Evolutionary conservation across 306 rosid genomes (phyloP).

Genomic region (Casuarina cunninghamiana): DNA sequence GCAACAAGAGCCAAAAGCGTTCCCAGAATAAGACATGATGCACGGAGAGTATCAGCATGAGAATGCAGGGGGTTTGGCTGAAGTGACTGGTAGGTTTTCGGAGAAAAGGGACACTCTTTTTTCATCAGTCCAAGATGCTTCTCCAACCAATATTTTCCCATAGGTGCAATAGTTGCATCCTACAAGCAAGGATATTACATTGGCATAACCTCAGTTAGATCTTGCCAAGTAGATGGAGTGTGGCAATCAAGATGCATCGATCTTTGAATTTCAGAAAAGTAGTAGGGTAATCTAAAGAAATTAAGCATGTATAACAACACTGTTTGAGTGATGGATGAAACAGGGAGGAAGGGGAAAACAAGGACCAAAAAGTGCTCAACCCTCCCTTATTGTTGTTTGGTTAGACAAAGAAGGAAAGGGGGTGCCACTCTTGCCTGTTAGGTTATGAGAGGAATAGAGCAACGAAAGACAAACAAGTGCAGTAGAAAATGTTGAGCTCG

Average conservation of each 20-base stretch:
- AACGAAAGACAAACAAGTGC: background rate
- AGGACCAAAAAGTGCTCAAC: background rate
- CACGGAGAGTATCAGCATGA: background rate
- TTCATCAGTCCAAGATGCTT: background rate
- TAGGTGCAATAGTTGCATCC: background rate
- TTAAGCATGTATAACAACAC: background rate
- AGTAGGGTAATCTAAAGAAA: background rate
- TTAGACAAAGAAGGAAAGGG: background rate
- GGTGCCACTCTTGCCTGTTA: background rate
- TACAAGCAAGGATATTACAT: background rate
- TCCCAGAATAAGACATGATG: background rate
- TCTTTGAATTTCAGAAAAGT: background rate
- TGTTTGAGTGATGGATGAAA: background rate
- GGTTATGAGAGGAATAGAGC: background rate
- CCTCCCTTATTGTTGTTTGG: background rate
- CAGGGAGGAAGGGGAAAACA: background rate
- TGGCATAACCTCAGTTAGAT: background rate
- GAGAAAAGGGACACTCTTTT: background rate
- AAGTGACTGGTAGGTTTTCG: background rate
- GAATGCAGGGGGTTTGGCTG: background rate
- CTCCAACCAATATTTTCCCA: background rate
- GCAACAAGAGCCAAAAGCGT: background rate
- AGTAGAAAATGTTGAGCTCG: background rate
- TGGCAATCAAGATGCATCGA: background rate
- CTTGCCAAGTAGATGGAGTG: background rate